Percentiles rank a stretch among this genome's conserved stretches.
phyloP scores from a whole-genome alignment of 2,329 filamentous ascomycete species.

The Hypoxylon sp. region DNA sequence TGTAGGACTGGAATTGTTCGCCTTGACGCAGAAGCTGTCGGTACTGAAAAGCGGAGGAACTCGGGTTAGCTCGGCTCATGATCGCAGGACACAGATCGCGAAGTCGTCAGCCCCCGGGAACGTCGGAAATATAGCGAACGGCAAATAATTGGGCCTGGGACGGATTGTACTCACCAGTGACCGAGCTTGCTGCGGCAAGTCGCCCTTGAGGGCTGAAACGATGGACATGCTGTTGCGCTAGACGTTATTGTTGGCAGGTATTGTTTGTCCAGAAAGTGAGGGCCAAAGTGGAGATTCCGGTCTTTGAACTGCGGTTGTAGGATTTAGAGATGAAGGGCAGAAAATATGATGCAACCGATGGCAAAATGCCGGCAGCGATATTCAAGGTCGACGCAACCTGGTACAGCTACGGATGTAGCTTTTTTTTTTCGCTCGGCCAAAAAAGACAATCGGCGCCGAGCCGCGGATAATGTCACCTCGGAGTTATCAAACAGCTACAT shows the following conservation, averaged over 20 bases:
- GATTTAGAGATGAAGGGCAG: conserved; percentile 1
- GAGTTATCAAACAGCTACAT: conserved; percentile 30
- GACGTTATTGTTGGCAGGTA: conserved; percentile 1
- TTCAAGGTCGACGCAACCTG: conserved; percentile 21
- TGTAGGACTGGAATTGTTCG: conserved; percentile 91
- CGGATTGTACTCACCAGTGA: conserved; percentile 63
- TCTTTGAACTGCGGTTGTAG: background rate
- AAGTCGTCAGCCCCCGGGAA: background rate
- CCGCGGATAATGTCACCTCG: conserved; percentile 33
- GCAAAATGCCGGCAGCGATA: conserved; percentile 39
- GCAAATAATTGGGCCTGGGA: conserved; percentile 5
- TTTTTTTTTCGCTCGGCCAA: conserved; percentile 44
- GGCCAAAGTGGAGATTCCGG: background rate
- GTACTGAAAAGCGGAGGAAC: conserved; percentile 71
- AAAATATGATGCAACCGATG: conserved; percentile 46
- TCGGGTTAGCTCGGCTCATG: conserved; percentile 22
- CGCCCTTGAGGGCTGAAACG: conserved; percentile 62
- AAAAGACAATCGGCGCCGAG: conserved; percentile 49
- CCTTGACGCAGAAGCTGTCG: conserved; percentile 91
- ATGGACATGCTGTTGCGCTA: conserved; percentile 51
- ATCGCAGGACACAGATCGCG: background rate
- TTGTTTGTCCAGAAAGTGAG: background rate
- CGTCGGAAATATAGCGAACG: conserved; percentile 31
- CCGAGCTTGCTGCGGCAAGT: conserved; percentile 70
- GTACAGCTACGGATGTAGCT: conserved; percentile 17